phyloP scores from a whole-genome alignment of 2,329 filamentous ascomycete genomes.

The Talaromyces marneffei region DNA sequence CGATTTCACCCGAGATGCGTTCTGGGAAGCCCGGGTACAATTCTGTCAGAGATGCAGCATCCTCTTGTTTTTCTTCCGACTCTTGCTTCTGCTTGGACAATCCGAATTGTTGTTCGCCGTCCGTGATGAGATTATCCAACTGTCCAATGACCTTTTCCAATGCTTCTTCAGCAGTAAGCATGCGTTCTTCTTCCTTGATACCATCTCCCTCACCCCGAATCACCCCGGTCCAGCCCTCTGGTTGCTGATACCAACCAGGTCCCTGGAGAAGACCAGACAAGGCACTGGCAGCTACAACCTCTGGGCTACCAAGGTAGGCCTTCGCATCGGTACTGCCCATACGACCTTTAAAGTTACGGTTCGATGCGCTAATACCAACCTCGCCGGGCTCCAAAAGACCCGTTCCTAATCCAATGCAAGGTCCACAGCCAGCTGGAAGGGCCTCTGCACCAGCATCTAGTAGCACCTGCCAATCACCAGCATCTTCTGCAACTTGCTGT shows the following conservation, averaged over 20 bases:
- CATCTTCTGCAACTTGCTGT: slow-evolving; percentile 69
- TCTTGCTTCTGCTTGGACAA: slow-evolving; percentile 15
- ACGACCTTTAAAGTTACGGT: slow-evolving; percentile 86
- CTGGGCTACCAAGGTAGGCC: slow-evolving; percentile 81
- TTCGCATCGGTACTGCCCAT: slow-evolving; percentile 78
- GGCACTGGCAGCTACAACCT: slow-evolving; percentile 87
- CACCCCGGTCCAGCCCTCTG: slow-evolving; percentile 57
- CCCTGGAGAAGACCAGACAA: slow-evolving; percentile 53
- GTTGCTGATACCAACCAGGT: slow-evolving; percentile 70
- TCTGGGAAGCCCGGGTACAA: slow-evolving; percentile 83
- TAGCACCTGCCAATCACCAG: slow-evolving; percentile 79
- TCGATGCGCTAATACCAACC: slow-evolving; percentile 74
- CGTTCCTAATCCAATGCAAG: slow-evolving; percentile 78
- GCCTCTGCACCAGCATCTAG: slow-evolving; percentile 70
- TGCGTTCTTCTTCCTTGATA: slow-evolving; percentile 57
- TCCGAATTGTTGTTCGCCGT: slow-evolving; percentile 46
- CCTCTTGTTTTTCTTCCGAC: slow-evolving; percentile 11
- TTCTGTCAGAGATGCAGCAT: slow-evolving; percentile 47
- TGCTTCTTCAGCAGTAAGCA: slow-evolving; percentile 62
- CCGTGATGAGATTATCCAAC: slow-evolving; percentile 57
- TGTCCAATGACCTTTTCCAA: slow-evolving; percentile 66
- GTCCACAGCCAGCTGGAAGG: slow-evolving; percentile 69
- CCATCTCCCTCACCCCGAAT: slow-evolving; percentile 67
- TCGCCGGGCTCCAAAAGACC: slow-evolving; percentile 81
- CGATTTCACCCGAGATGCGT: slow-evolving; percentile 74